Conservation (phyloP, 768 basidiomycete genomes). For the Mycena rosella region DNA sequence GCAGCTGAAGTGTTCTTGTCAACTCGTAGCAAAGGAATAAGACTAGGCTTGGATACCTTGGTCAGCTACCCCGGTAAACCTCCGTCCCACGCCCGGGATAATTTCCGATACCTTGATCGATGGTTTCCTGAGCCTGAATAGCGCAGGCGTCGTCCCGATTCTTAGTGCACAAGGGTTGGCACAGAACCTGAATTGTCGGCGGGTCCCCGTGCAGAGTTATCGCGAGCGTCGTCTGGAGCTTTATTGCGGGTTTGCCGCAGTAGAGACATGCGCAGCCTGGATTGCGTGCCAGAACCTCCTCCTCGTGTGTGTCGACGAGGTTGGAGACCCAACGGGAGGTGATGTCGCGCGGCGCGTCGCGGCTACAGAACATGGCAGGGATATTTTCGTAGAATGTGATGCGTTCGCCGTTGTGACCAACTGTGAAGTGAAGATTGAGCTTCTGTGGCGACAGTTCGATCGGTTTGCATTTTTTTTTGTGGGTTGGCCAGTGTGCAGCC, state of each 20-base stretch:
- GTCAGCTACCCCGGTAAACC: no score
- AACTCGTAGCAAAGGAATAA: no score
- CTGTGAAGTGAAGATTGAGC: no score
- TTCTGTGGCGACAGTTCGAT: no score
- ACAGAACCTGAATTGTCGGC: conserved; percentile 1
- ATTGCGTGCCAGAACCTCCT: conserved; percentile 1
- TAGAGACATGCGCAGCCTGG: not conserved
- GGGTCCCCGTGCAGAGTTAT: not conserved
- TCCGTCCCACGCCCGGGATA: no score
- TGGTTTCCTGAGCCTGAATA: not conserved
- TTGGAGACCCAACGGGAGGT: conserved; percentile 7
- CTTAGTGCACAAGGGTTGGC: conserved; percentile 2
- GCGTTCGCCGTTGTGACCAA: not conserved
- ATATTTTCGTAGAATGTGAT: conserved; percentile 10
- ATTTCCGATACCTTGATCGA: not conserved
- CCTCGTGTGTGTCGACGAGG: conserved; percentile 15
- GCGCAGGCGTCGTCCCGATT: conserved; percentile 3
- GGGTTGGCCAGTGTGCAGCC: not conserved
- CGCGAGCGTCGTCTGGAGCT: conserved; percentile 5
- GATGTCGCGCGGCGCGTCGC: conserved; percentile 10
- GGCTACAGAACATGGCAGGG: not conserved
- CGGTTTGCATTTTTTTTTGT: not conserved
- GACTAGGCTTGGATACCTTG: no score
- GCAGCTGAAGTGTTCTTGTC: no score
- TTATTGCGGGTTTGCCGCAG: not conserved